Evolutionary conservation across 441 rosid genomes (phyloP).

Genomic region (Capsella rubella): DNA sequence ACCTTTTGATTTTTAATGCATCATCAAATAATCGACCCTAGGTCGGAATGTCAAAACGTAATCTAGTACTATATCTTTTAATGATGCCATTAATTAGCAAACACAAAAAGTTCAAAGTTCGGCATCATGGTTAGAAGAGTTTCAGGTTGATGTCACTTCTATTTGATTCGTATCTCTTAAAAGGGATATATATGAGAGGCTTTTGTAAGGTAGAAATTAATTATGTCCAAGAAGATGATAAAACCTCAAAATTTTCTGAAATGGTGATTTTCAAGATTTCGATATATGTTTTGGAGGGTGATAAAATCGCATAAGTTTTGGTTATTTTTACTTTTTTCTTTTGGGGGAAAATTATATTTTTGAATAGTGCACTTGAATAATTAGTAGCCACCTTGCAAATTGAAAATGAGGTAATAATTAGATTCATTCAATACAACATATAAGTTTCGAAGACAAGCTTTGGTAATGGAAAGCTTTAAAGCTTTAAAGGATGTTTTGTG

Average conservation of each 20-base stretch:
- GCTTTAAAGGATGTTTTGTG: slow-evolving; percentile 38
- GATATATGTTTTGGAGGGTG: not conserved
- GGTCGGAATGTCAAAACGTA: not conserved
- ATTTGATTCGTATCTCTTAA: not conserved
- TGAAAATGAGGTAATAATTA: slow-evolving; percentile 41
- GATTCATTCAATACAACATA: slow-evolving; percentile 44
- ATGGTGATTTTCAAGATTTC: not conserved
- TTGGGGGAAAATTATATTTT: not conserved
- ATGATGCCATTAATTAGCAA: slow-evolving; percentile 15
- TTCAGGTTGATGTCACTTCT: slow-evolving; percentile 5
- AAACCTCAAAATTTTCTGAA: not conserved
- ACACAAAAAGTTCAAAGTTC: not conserved
- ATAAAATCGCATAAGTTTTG: no score
- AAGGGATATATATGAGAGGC: not conserved
- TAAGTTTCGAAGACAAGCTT: slow-evolving; percentile 40
- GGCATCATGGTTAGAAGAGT: not conserved
- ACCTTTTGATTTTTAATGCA: not conserved
- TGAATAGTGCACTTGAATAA: slow-evolving; percentile 16
- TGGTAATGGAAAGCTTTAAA: slow-evolving; percentile 42
- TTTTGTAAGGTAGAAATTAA: slow-evolving; percentile 6
- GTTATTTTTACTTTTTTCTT: not conserved
- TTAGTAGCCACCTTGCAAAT: slow-evolving; percentile 25
- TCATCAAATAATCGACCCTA: not conserved
- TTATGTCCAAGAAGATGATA: slow-evolving; percentile 4
- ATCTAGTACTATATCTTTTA: not conserved